These are phyloP conservation scores for Gossypium davidsonii DNA, from an alignment of 441 rosid species.

Conservation along the genomic window DNA sequence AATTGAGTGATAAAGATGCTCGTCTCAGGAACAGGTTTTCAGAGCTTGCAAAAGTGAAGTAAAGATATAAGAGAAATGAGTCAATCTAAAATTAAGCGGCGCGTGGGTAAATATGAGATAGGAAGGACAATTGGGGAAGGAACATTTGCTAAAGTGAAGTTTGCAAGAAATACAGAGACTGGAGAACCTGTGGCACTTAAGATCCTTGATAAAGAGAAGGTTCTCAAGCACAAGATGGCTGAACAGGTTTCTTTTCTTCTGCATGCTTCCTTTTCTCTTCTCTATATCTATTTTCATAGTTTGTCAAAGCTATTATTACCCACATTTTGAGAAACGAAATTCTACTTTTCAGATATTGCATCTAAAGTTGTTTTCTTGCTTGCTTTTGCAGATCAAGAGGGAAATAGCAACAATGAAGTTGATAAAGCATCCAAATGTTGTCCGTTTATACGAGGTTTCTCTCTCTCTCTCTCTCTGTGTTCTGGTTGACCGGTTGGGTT, in stretches of 20 bases:
- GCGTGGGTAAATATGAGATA: conserved; percentile 83
- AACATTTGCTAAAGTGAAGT: conserved; percentile 93
- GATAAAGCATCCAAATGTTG: conserved; percentile 90
- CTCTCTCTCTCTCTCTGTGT: neutral
- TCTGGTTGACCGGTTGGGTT: neutral
- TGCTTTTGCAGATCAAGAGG: conserved; percentile 60
- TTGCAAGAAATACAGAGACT: conserved; percentile 77
- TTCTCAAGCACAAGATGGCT: conserved; percentile 93
- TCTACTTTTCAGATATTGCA: neutral
- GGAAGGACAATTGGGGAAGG: conserved; percentile 98
- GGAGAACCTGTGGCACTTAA: conserved; percentile 73
- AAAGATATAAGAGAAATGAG: conserved; percentile 42
- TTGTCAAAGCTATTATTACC: too few species aligned
- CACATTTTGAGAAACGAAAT: neutral
- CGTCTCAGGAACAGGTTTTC: conserved; percentile 19
- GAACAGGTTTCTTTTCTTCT: conserved; percentile 56
- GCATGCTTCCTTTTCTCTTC: neutral
- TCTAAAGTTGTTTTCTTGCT: conserved; percentile 10
- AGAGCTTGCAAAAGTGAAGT: conserved; percentile 16
- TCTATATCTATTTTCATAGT: neutral
- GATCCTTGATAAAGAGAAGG: conserved; percentile 95
- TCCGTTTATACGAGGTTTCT: conserved; percentile 66
- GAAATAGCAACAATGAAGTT: conserved; percentile 89
- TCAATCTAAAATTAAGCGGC: conserved; percentile 76
- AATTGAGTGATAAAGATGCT: neutral